Evolutionary conservation across 1,284 basidiomycete genomes (phyloP).

Genomic region (Boletus chippewaensis): DNA sequence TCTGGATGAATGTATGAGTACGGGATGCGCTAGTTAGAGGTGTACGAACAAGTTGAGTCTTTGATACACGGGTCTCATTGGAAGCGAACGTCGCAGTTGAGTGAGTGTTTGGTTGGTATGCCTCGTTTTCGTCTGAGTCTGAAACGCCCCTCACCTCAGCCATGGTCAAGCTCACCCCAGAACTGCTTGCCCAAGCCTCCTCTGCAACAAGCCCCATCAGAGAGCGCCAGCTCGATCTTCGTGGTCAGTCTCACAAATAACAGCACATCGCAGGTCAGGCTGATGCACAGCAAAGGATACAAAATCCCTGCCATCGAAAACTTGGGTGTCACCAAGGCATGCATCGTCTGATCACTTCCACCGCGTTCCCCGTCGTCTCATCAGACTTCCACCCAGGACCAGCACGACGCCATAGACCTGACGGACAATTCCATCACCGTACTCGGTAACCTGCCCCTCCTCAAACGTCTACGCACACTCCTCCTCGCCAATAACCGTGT

Average conservation of each 20-base stretch:
- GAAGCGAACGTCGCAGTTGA: conserved; percentile 13
- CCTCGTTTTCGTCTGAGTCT: conserved; percentile 45
- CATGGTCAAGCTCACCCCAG: conserved; percentile 88
- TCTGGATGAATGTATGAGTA: conserved; percentile 33
- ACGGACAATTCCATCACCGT: conserved; percentile 92
- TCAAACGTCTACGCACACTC: conserved; percentile 73
- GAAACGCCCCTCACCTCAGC: conserved; percentile 30
- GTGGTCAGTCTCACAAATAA: conserved; percentile 55
- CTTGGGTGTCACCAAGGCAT: conserved; percentile 90
- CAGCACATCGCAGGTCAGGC: conserved; percentile 21
- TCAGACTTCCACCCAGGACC: conserved; percentile 50
- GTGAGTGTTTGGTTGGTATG: conserved; percentile 1
- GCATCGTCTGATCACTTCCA: conserved; percentile 20
- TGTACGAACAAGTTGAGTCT: conserved; percentile 56
- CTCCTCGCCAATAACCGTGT: conserved; percentile 87
- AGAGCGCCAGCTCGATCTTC: conserved; percentile 90
- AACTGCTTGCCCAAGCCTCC: conserved; percentile 73
- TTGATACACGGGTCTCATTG: conserved; percentile 65
- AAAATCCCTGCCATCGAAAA: conserved; percentile 99
- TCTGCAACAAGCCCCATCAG: conserved; percentile 86
- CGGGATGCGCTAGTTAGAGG: neutral
- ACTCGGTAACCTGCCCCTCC: conserved; percentile 81
- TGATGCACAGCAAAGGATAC: conserved; percentile 56
- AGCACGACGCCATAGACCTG: conserved; percentile 90
- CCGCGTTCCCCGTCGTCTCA: conserved; percentile 12